Evolutionary conservation across 768 basidiomycete species (phyloP).

Genomic region (Calocybe cyanea): DNA sequence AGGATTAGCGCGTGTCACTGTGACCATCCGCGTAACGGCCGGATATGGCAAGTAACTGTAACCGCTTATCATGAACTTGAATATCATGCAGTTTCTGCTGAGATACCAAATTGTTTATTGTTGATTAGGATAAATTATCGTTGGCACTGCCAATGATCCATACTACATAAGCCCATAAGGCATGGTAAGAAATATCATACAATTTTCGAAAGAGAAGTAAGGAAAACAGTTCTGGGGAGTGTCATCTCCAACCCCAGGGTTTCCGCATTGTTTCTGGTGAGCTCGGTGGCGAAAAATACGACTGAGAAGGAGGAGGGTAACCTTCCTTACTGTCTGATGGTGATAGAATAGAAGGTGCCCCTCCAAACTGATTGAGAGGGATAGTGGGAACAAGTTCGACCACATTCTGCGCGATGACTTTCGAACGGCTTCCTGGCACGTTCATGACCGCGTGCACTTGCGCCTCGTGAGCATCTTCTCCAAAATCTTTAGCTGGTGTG

Average conservation of each 20-base stretch:
- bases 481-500: constrained; percentile 61
- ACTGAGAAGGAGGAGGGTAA: constrained; percentile 4
- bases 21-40: not conserved
- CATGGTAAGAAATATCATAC: constrained; percentile 9
- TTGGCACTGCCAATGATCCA: constrained; percentile 10
- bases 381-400: constrained; percentile 79
- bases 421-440: constrained; percentile 36
- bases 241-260: constrained; percentile 4
- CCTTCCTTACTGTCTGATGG: constrained; percentile 6
- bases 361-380: constrained; percentile 53
- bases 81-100: not conserved
- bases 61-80: not conserved
- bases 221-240: too few species aligned
- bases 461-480: constrained; percentile 68
- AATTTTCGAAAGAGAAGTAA: constrained; percentile 7
- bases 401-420: constrained; percentile 65
- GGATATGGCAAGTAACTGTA: not conserved
- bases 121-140: constrained; percentile 9
- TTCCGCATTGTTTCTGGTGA: constrained; percentile 13
- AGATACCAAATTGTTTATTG: not conserved
- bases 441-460: constrained; percentile 88
- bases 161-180: constrained; percentile 6
- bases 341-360: constrained; percentile 6
- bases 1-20: too few species aligned
- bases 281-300: constrained; percentile 15